phyloP scores from a whole-genome alignment of 495 filamentous ascomycete species.

The Letharia lupina region DNA sequence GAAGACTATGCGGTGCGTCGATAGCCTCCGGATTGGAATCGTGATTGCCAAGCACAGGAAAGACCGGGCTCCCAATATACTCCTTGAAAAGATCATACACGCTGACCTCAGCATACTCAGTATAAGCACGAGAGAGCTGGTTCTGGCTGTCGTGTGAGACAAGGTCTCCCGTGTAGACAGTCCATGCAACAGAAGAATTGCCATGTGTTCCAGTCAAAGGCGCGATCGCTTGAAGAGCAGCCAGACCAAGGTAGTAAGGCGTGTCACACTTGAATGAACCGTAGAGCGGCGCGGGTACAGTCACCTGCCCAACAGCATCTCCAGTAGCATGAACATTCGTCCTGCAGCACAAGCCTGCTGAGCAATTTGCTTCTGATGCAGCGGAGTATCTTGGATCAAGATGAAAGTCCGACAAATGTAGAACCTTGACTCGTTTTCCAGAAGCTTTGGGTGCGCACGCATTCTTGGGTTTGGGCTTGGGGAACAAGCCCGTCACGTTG shows the following conservation, averaged over 20 bases:
- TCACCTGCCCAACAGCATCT: slow-evolving; percentile 26
- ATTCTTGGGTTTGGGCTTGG: slow-evolving; percentile 47
- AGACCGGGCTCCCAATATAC: slow-evolving; percentile 49
- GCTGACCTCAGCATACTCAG: slow-evolving; percentile 43
- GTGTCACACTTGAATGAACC: slow-evolving; percentile 50
- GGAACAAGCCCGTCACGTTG: slow-evolving; percentile 40
- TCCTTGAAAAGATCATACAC: slow-evolving; percentile 47
- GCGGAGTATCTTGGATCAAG: slow-evolving; percentile 50
- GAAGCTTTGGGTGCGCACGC: slow-evolving; percentile 36
- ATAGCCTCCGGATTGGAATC: slow-evolving; percentile 46
- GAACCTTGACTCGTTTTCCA: slow-evolving; percentile 48
- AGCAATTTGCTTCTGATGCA: slow-evolving; percentile 49
- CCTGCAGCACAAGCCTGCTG: slow-evolving; percentile 46
- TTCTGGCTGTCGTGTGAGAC: slow-evolving; percentile 43
- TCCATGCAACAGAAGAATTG: slow-evolving; percentile 38
- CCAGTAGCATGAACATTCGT: slow-evolving; percentile 35
- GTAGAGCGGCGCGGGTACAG: slow-evolving; percentile 45
- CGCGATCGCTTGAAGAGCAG: slow-evolving; percentile 48
- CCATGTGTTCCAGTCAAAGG: slow-evolving; percentile 47
- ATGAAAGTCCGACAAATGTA: slow-evolving; percentile 54
- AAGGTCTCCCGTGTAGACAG: slow-evolving; percentile 50
- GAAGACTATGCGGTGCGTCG: slow-evolving; percentile 43
- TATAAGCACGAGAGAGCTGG: slow-evolving; percentile 40
- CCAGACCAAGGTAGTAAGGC: slow-evolving; percentile 49
- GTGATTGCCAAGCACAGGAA: slow-evolving; percentile 47